phyloP scores from a whole-genome alignment of 116 monocot genomes.

The Trichopus zeylanicus region DNA sequence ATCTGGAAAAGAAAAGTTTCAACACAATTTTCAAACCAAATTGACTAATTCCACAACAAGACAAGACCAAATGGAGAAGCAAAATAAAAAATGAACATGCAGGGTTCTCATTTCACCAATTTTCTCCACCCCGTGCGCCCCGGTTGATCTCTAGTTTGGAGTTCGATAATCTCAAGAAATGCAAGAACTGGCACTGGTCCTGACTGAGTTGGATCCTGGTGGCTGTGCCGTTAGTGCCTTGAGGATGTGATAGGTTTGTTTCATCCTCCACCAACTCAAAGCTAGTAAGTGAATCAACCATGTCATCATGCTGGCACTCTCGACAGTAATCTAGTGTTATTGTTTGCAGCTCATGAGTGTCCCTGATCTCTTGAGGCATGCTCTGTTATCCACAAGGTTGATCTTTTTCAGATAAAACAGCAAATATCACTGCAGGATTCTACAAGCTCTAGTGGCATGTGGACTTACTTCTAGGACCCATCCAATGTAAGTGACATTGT shows the following conservation, averaged over 20 bases:
- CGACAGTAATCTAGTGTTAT: slow-evolving; percentile 92
- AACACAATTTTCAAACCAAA: too few relatives aligned
- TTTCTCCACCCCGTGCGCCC: slow-evolving; percentile 86
- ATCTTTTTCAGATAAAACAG: not conserved
- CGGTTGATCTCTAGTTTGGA: slow-evolving; percentile 76
- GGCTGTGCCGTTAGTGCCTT: slow-evolving; percentile 32
- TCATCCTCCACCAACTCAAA: slow-evolving; percentile 25
- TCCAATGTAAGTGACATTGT: slow-evolving; percentile 97
- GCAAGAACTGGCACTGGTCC: slow-evolving; percentile 51
- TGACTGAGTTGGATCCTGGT: slow-evolving; percentile 2
- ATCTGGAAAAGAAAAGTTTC: too few relatives aligned
- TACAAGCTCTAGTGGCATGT: not conserved
- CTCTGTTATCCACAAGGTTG: slow-evolving; percentile 37
- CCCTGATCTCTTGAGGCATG: slow-evolving; percentile 92
- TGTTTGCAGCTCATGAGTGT: slow-evolving; percentile 88
- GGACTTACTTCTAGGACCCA: slow-evolving; percentile 95
- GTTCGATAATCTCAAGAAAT: slow-evolving; percentile 62
- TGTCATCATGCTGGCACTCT: slow-evolving; percentile 90
- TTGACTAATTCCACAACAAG: too few relatives aligned
- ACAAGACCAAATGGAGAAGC: too few relatives aligned
- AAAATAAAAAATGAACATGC: too few relatives aligned
- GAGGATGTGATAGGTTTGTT: not conserved
- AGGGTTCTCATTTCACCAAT: slow-evolving; percentile 25
- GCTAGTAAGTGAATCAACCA: slow-evolving; percentile 95
- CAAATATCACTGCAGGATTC: not conserved